Evolutionary conservation across 768 basidiomycete species (phyloP).

Genomic region (Russula emetica): DNA sequence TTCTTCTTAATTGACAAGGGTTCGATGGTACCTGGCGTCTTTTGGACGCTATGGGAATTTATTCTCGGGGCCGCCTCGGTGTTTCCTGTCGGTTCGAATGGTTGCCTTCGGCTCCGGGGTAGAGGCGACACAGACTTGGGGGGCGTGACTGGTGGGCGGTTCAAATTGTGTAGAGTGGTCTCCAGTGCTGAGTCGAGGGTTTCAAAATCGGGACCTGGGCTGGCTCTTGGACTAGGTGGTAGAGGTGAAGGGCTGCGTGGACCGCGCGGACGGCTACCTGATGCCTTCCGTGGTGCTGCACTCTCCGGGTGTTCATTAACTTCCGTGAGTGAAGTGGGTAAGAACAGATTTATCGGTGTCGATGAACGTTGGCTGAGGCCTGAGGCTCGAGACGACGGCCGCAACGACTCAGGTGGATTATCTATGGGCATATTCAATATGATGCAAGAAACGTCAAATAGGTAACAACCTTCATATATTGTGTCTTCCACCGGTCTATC

Average conservation of each 20-base stretch:
- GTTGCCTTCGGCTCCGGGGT: conserved; percentile 68
- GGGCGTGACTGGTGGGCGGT: conserved; percentile 30
- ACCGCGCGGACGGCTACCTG: conserved; percentile 61
- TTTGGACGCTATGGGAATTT: conserved; percentile 31
- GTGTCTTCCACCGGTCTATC: conserved; percentile 55
- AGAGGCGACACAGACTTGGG: conserved; percentile 45
- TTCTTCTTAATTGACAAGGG: conserved; percentile 87
- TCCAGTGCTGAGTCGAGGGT: conserved; percentile 48
- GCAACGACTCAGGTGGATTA: conserved; percentile 51
- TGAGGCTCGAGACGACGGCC: conserved; percentile 54
- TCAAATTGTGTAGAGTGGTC: conserved; percentile 34
- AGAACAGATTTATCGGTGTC: conserved; percentile 40
- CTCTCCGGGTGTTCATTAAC: conserved; percentile 41
- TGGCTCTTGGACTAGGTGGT: conserved; percentile 44
- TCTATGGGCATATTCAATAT: conserved; percentile 39
- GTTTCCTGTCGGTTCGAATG: conserved; percentile 53
- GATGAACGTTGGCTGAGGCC: conserved; percentile 42
- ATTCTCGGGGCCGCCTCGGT: conserved; percentile 52
- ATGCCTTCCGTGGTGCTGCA: conserved; percentile 45
- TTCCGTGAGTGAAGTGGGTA: conserved; percentile 41
- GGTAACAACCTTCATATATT: conserved; percentile 67
- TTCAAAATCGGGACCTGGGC: conserved; percentile 37
- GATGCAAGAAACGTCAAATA: background rate
- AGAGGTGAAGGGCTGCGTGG: conserved; percentile 73
- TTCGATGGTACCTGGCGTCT: conserved; percentile 49